Percentiles rank a stretch among this genome's conserved stretches.
Evolutionary conservation across 2,329 filamentous ascomycete genomes (phyloP).

Genomic region (Rutstroemia sp.): DNA sequence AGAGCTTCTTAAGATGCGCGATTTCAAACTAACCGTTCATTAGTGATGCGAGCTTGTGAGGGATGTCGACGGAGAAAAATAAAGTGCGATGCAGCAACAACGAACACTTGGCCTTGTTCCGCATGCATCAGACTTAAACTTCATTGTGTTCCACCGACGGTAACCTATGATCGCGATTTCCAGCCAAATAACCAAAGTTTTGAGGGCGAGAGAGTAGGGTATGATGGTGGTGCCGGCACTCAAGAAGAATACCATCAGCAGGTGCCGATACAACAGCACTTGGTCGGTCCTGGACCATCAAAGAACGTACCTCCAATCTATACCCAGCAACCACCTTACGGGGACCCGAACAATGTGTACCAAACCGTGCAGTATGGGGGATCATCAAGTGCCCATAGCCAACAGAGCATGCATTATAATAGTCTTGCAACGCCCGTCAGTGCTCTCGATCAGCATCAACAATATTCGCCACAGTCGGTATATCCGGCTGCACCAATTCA

Average conservation of each 20-base stretch:
- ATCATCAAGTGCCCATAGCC: conserved; percentile 36
- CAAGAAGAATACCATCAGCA: conserved; percentile 46
- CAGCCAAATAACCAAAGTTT: conserved; percentile 33
- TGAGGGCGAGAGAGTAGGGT: conserved; percentile 41
- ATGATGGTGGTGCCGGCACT: conserved; percentile 36
- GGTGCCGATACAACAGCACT: conserved; percentile 41
- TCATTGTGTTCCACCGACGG: conserved; percentile 73
- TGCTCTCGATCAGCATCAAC: conserved; percentile 43
- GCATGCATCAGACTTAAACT: conserved; percentile 88
- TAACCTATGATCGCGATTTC: conserved; percentile 30
- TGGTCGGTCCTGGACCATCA: conserved; percentile 33
- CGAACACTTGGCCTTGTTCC: conserved; percentile 95
- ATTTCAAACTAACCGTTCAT: conserved; percentile 14
- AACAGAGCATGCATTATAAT: conserved; percentile 46
- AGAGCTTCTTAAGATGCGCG: not conserved
- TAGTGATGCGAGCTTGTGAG: conserved; percentile 96
- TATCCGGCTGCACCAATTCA: conserved; percentile 46
- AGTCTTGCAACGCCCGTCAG: conserved; percentile 42
- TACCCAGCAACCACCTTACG: conserved; percentile 42
- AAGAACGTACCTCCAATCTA: conserved; percentile 37
- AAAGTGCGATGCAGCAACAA: conserved; percentile 94
- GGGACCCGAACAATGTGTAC: conserved; percentile 34
- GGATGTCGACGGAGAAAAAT: conserved; percentile 93
- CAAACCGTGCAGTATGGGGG: conserved; percentile 31
- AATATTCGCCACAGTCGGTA: conserved; percentile 41